Percentiles rank a stretch among this genome's conserved stretches.
phyloP scores from a whole-genome alignment of 345 rosid genomes.

The Citrus mangshanensis region DNA sequence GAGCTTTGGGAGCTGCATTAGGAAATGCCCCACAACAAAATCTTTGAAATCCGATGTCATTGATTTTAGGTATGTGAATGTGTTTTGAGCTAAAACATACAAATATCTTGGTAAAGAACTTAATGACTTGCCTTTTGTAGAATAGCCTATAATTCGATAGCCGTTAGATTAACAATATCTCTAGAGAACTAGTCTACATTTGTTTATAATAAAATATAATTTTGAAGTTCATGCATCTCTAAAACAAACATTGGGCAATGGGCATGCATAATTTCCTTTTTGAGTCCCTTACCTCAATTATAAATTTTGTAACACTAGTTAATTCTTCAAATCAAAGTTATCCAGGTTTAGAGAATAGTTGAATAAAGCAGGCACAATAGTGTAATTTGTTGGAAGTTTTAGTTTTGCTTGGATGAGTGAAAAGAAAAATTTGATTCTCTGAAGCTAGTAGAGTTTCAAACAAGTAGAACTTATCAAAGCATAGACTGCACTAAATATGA shows the following conservation, averaged over 20 bases:
- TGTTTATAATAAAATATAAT: background rate
- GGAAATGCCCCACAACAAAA: background rate
- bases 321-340: background rate
- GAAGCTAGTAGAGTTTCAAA: background rate
- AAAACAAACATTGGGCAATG: background rate
- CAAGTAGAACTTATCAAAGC: background rate
- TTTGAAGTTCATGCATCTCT: background rate
- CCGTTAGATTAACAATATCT: background rate
- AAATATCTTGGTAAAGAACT: background rate
- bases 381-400: background rate
- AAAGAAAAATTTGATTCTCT: background rate
- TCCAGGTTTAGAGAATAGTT: background rate
- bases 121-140: background rate
- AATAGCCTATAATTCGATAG: background rate
- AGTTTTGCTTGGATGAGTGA: background rate
- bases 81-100: background rate
- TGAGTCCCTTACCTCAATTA: background rate
- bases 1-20: background rate
- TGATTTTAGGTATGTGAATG: background rate
- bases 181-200: background rate
- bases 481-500: background rate
- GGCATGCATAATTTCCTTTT: background rate
- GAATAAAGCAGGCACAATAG: background rate
- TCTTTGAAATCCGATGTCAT: background rate
- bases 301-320: background rate